Conservation (phyloP, 78 protist species). For the Dictyostelium capitatum region DNA sequence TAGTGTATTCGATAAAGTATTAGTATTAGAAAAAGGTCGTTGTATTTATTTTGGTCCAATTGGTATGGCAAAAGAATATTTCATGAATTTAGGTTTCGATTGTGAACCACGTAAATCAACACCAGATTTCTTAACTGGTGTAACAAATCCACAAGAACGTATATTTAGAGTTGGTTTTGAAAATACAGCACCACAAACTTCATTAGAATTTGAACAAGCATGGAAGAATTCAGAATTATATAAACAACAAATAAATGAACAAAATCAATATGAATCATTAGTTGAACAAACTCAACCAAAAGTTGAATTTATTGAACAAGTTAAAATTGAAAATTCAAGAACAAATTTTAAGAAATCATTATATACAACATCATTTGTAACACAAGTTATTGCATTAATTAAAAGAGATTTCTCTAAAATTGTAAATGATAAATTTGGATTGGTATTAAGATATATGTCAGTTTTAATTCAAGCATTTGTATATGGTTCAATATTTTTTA, state of each 20-base stretch:
- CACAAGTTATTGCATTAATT: conserved; percentile 52
- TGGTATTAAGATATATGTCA: conserved; percentile 32
- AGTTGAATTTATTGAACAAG: conserved; percentile 31
- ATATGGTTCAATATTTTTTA: conserved; percentile 51
- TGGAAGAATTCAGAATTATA: conserved; percentile 53
- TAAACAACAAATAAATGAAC: neutral
- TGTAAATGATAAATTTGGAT: conserved; percentile 26
- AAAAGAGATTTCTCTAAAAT: conserved; percentile 37
- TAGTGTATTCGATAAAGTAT: conserved; percentile 45
- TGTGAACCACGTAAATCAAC: conserved; percentile 79
- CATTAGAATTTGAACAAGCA: conserved; percentile 22
- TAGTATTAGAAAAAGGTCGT: conserved; percentile 74
- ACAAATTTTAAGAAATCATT: conserved; percentile 19
- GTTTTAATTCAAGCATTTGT: conserved; percentile 32
- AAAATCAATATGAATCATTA: conserved; percentile 15
- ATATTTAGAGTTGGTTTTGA: conserved; percentile 56
- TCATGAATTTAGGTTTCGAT: conserved; percentile 62
- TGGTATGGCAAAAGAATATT: conserved; percentile 55
- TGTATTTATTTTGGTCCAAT: conserved; percentile 69
- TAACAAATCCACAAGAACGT: conserved; percentile 78
- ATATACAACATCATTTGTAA: conserved; percentile 19
- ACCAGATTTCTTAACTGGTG: conserved; percentile 79
- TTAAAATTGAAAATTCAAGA: conserved; percentile 7
- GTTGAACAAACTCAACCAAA: conserved; percentile 23
- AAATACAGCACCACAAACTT: conserved; percentile 17